phyloP scores from a whole-genome alignment of 75 land plant species.

The Pinus tabuliformis region DNA sequence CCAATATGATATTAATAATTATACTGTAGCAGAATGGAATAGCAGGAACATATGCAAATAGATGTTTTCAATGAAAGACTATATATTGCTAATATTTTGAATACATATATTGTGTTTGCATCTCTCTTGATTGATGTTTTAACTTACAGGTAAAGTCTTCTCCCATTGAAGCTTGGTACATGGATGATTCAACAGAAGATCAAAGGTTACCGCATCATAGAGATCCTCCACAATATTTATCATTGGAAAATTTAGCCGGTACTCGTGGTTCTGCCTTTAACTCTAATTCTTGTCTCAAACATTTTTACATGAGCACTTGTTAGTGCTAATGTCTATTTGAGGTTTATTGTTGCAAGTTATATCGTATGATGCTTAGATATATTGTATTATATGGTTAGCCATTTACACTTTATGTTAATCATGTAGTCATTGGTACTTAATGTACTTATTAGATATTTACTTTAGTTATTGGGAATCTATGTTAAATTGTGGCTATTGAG shows the following conservation, averaged over 20 bases:
- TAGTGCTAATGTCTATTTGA: no score
- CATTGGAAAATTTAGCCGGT: conserved; percentile 69
- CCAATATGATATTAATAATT: not conserved
- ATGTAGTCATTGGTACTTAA: no score
- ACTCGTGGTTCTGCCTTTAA: not conserved
- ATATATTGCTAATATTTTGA: not conserved
- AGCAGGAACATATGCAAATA: not conserved
- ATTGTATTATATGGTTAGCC: no score
- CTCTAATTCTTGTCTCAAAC: not conserved
- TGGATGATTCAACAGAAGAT: conserved; percentile 86
- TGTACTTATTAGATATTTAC: no score
- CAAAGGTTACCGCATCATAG: conserved; percentile 89
- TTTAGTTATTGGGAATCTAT: no score
- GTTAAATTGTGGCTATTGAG: no score
- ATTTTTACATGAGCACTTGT: not conserved
- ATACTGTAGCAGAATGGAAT: not conserved
- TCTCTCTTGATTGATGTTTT: not conserved
- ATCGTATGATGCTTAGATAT: no score
- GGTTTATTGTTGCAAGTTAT: no score
- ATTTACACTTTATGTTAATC: no score
- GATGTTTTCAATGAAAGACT: not conserved
- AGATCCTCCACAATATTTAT: conserved; percentile 72
- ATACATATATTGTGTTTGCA: not conserved
- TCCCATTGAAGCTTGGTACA: conserved; percentile 90
- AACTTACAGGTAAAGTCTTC: conserved; percentile 5